These are phyloP conservation scores for Agapanthus africanus DNA, from an alignment of 106 monocot species.

Conservation along the genomic window DNA sequence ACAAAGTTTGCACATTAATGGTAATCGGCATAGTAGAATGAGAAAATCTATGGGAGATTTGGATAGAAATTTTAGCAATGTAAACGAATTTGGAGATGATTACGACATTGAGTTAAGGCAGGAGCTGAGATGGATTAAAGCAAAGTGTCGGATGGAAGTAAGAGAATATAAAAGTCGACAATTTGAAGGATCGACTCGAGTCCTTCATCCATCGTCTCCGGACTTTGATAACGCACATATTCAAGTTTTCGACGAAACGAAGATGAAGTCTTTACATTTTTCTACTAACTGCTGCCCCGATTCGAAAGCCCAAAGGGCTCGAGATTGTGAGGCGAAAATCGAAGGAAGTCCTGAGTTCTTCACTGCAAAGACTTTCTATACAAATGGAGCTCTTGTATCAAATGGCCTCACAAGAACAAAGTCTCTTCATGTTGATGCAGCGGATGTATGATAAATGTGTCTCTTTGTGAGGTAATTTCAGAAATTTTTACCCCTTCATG, in stretches of 20 bases:
- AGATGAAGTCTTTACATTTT: background rate
- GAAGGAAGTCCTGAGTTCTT: slow-evolving; percentile 5
- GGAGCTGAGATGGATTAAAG: slow-evolving; percentile 21
- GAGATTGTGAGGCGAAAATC: slow-evolving; percentile 6
- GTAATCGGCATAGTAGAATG: background rate
- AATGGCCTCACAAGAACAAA: slow-evolving; percentile 27
- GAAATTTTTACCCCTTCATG: background rate
- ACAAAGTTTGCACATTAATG: background rate
- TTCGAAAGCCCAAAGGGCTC: slow-evolving; percentile 13
- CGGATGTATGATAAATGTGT: slow-evolving; percentile 25
- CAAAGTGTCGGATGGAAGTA: slow-evolving; percentile 23
- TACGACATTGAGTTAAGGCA: background rate
- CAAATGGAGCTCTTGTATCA: slow-evolving; percentile 7
- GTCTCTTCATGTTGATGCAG: slow-evolving; percentile 43
- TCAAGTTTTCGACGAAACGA: slow-evolving; percentile 1
- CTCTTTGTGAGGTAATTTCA: background rate
- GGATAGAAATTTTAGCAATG: slow-evolving; percentile 4
- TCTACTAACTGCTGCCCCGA: slow-evolving; percentile 17
- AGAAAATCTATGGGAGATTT: slow-evolving; percentile 11
- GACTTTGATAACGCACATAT: slow-evolving; percentile 5
- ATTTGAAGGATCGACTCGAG: slow-evolving; percentile 5
- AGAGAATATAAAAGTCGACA: slow-evolving; percentile 11
- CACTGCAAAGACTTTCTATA: slow-evolving; percentile 31
- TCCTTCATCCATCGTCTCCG: slow-evolving; percentile 12
- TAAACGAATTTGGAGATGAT: slow-evolving; percentile 13